Percentiles rank a stretch among this genome's conserved stretches.
These are phyloP conservation scores for Penicillium sp. DNA, from an alignment of 2,329 filamentous ascomycete species.

Conservation along the genomic window DNA sequence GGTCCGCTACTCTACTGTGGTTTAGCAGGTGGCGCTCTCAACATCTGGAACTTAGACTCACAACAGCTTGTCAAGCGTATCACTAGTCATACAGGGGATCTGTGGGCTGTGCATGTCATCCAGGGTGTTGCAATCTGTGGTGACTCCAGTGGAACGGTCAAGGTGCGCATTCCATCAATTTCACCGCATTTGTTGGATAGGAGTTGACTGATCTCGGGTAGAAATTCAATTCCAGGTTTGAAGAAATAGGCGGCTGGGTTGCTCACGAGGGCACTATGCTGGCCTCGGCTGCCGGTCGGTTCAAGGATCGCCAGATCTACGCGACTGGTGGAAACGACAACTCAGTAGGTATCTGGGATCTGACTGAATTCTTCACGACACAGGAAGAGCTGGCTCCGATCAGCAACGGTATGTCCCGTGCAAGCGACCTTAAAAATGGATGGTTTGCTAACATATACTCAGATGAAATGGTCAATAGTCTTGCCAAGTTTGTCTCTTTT, in stretches of 20 bases:
- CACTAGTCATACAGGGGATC: slow-evolving; percentile 72
- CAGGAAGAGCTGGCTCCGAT: slow-evolving; percentile 48
- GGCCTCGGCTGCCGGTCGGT: slow-evolving; percentile 70
- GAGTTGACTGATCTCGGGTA: slow-evolving; percentile 28
- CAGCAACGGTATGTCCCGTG: slow-evolving; percentile 50
- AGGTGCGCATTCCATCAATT: slow-evolving; percentile 54
- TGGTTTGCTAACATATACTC: slow-evolving; percentile 11
- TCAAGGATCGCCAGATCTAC: slow-evolving; percentile 72
- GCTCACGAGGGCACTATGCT: slow-evolving; percentile 86
- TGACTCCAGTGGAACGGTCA: slow-evolving; percentile 80
- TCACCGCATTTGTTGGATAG: background rate
- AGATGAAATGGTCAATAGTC: slow-evolving; percentile 63
- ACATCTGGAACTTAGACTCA: slow-evolving; percentile 96
- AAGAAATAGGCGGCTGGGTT: slow-evolving; percentile 71
- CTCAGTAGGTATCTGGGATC: slow-evolving; percentile 82
- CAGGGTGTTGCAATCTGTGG: slow-evolving; percentile 83
- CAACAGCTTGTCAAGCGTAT: slow-evolving; percentile 84
- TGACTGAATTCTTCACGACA: slow-evolving; percentile 55
- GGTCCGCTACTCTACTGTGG: slow-evolving; percentile 91
- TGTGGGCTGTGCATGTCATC: slow-evolving; percentile 81
- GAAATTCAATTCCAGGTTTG: slow-evolving; percentile 78
- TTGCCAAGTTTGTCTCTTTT: slow-evolving; percentile 84
- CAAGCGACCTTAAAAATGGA: background rate
- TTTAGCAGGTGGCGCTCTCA: slow-evolving; percentile 79
- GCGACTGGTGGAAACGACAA: slow-evolving; percentile 94